Evolutionary conservation across 2,329 filamentous ascomycete genomes (phyloP).

Genomic region (Exophiala mesophila): DNA sequence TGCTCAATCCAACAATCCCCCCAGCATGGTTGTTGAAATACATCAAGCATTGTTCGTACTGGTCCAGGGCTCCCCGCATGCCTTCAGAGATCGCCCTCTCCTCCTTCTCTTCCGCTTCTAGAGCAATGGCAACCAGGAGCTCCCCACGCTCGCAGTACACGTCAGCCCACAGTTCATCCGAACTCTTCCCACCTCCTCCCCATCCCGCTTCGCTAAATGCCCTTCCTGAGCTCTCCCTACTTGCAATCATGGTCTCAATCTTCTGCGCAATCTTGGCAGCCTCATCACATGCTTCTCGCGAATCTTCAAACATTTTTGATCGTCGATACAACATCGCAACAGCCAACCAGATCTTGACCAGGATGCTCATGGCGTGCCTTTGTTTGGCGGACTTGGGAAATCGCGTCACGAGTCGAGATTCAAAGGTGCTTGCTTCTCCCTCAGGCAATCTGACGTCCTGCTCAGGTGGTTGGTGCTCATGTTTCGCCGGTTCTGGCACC

Average conservation of each 20-base stretch:
- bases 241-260: conserved; percentile 63
- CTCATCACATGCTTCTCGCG: conserved; percentile 72
- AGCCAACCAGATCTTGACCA: conserved; percentile 83
- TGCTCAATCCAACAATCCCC: conserved; percentile 76
- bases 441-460: conserved; percentile 39
- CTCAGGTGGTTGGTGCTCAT: conserved; percentile 40
- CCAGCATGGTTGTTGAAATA: conserved; percentile 73
- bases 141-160: conserved; percentile 72
- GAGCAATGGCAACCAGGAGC: conserved; percentile 57
- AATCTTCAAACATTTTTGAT: conserved; percentile 73
- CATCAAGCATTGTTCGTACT: conserved; percentile 78
- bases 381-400: conserved; percentile 49
- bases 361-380: conserved; percentile 51
- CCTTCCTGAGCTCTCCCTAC: conserved; percentile 58
- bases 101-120: conserved; percentile 26
- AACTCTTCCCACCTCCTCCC: conserved; percentile 68
- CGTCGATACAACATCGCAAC: conserved; percentile 84
- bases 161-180: conserved; percentile 81
- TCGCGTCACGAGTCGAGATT: conserved; percentile 37
- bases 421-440: conserved; percentile 25
- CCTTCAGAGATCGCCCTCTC: conserved; percentile 13
- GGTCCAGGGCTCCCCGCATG: conserved; percentile 64
- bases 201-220: conserved; percentile 64
- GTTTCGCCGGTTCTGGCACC: conserved; percentile 33
- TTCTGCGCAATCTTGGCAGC: conserved; percentile 69